phyloP scores from a whole-genome alignment of 306 rosid genomes.

The Mimosa bimucronata region DNA sequence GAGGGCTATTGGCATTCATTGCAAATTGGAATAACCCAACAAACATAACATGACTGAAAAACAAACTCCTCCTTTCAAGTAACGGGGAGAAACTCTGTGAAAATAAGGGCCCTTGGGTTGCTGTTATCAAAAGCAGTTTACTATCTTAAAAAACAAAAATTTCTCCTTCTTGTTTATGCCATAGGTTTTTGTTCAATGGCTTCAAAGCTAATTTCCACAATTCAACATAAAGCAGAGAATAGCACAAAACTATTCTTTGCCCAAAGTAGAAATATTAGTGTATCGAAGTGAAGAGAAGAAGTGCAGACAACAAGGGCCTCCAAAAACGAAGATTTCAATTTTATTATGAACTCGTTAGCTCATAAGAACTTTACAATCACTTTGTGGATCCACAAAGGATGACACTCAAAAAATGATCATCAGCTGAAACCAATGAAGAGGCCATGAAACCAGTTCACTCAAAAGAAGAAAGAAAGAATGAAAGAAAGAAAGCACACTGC shows the following conservation, averaged over 20 bases:
- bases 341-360: background rate
- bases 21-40: constrained; percentile 2
- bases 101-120: background rate
- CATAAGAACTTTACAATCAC: background rate
- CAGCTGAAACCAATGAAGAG: background rate
- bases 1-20: background rate
- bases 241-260: background rate
- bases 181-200: background rate
- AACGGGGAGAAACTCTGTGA: background rate
- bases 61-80: background rate
- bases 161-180: background rate
- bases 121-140: background rate
- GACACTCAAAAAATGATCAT: background rate
- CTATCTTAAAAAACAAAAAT: background rate
- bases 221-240: background rate
- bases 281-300: background rate
- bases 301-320: background rate
- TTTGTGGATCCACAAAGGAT: background rate
- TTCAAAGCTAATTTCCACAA: background rate
- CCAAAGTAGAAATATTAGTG: background rate
- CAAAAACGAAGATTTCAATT: background rate
- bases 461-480: no score
- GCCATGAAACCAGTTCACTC: background rate
- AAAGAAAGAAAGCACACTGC: background rate
- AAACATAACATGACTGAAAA: background rate